These are phyloP conservation scores for Tylopilus intermedius DNA, from an alignment of 768 basidiomycete species.

Conservation along the genomic window DNA sequence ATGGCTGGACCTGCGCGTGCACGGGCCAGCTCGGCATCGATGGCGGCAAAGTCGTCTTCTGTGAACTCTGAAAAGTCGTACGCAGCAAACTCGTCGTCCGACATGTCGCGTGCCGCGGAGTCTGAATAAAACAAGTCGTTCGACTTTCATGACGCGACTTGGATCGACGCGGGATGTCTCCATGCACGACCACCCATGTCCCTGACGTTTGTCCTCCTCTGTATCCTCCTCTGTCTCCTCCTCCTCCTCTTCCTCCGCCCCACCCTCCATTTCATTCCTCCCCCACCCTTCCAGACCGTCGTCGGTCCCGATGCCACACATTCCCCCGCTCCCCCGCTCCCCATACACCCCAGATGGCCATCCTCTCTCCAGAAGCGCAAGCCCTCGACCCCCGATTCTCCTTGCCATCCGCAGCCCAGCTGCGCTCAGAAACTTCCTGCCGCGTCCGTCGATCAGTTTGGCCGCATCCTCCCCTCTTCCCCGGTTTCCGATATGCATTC, in stretches of 20 bases:
- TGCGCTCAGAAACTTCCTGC: not conserved
- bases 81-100: conserved; percentile 35
- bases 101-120: conserved; percentile 21
- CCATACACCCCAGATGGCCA: not conserved
- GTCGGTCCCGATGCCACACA: not conserved
- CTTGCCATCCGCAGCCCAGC: not conserved
- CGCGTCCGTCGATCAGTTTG: conserved; percentile 4
- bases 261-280: not conserved
- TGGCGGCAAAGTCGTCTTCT: conserved; percentile 47
- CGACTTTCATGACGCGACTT: conserved; percentile 10
- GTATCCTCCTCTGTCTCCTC: conserved; percentile 1
- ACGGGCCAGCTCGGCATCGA: conserved; percentile 23
- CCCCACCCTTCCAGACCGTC: not conserved
- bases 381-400: not conserved
- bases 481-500: not conserved
- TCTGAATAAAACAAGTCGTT: conserved; percentile 15
- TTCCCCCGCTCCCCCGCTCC: not conserved
- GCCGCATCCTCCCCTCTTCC: not conserved
- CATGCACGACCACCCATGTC: conserved; percentile 2
- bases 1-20: conserved; percentile 30
- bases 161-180: not conserved
- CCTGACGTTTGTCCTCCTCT: conserved; percentile 4
- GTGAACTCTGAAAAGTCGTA: conserved; percentile 56
- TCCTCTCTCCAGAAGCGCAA: conserved; percentile 7
- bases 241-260: not conserved